Conservation (phyloP, 108 stramenopile species). For the Schizochytrium sp. region DNA sequence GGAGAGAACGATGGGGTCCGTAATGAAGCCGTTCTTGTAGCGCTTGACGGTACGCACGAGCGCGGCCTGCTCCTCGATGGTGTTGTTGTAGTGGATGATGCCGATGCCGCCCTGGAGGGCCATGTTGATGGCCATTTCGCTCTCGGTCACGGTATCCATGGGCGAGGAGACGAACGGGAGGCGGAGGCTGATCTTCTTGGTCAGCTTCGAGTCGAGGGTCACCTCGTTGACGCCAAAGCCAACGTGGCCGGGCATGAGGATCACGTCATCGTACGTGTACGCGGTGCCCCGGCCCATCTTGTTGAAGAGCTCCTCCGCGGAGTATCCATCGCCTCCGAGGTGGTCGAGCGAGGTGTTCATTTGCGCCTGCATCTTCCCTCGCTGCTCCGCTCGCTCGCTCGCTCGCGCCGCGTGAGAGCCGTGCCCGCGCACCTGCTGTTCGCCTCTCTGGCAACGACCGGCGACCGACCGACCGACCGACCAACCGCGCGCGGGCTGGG, state of each 20-base stretch:
- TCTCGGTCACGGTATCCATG: constrained; percentile 95
- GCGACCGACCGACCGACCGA: too few species aligned
- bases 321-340: constrained; percentile 30
- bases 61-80: constrained; percentile 77
- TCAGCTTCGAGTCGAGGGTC: constrained; percentile 65
- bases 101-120: constrained; percentile 98
- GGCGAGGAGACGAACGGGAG: constrained; percentile 92
- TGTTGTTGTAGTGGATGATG: constrained; percentile 98
- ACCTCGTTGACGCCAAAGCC: constrained; percentile 81
- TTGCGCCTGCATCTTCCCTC: too few species aligned
- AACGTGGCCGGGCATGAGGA: constrained; percentile 95
- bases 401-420: too few species aligned
- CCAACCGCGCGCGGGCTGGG: too few species aligned
- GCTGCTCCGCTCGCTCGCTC: too few species aligned
- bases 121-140: constrained; percentile 94
- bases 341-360: background rate
- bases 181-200: constrained; percentile 66
- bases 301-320: constrained; percentile 37
- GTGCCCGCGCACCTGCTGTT: too few species aligned
- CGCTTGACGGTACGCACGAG: constrained; percentile 82
- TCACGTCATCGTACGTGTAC: constrained; percentile 96
- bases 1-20: constrained; percentile 85
- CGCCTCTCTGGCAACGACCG: too few species aligned
- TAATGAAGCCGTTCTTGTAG: constrained; percentile 99
- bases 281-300: constrained; percentile 16